Evolutionary conservation across 768 basidiomycete genomes (phyloP), one percentile per base, ranked within the genome.

Genomic region (Tulasnella sp.): DNA sequence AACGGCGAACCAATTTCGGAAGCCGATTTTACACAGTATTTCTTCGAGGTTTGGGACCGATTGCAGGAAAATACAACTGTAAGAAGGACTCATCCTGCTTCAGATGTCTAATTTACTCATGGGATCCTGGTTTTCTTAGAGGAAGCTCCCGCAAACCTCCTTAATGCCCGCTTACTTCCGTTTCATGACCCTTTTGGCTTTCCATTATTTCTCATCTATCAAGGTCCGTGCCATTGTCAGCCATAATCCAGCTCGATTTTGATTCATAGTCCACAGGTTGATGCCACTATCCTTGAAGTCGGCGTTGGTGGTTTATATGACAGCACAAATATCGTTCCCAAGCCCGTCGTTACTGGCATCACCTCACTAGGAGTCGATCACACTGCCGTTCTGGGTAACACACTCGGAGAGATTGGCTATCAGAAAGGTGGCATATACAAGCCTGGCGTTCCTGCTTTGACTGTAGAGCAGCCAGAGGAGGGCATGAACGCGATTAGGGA

Each of bases 371-470:
- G 98, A 0, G 90, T 98, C 81, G 98, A 99, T 83, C 98, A 99
- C 86, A 91, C 94, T 62, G 86, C 88, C 78, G 91, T 98, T 36
- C 88, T 99, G 1, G 98, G 98, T 0, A 92, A 92, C 83, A 98
- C 97, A 0, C 85, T 99, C 5, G 85, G 87, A 44, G 94, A 98
- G 83, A 99, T 99, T 81, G 94, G 97, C 0, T 91, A 90, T 89
- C 97, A 99, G 83, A 99, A 99, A 85, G 95, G 92, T 39, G 98
- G 98, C 1, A 99, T 99, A 76, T 99, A 93, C 86, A 99, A 99
- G 89, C 87, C 91, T 87, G 92, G 89, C 24, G 94, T 94, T 1
- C 94, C 95, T 1, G 98, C 98, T 10, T 86, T 97, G 75, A 92
- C 93, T 1, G 93, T 98, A 4, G 84, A 89, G 52, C 98, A 98